These are phyloP conservation scores for Sporisorium graminicola DNA, from an alignment of 1,284 basidiomycete genomes.

Conservation along the genomic window DNA sequence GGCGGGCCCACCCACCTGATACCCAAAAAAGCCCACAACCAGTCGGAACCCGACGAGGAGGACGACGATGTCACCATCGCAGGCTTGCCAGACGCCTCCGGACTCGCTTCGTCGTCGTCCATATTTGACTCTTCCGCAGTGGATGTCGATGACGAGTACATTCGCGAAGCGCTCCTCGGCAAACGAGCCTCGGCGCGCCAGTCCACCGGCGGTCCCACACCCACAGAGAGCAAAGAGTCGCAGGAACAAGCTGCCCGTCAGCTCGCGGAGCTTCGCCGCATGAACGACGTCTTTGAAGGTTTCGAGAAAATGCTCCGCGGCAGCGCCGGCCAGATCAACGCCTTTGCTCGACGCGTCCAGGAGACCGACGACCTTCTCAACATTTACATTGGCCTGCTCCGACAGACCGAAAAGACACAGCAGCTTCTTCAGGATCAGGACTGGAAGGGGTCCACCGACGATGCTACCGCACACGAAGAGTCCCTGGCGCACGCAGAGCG, in stretches of 20 bases:
- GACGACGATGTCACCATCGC: constrained; percentile 39
- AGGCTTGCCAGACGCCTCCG: constrained; percentile 23
- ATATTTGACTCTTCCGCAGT: constrained; percentile 11
- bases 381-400: constrained; percentile 60
- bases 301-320: constrained; percentile 60
- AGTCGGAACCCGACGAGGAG: constrained; percentile 32
- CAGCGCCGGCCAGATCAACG: constrained; percentile 61
- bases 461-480: constrained; percentile 47
- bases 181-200: constrained; percentile 32
- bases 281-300: constrained; percentile 64
- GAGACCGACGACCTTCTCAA: constrained; percentile 64
- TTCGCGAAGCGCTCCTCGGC: constrained; percentile 48
- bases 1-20: constrained; percentile 43
- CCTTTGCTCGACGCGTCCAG: constrained; percentile 52
- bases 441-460: constrained; percentile 63
- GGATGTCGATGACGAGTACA: constrained; percentile 49
- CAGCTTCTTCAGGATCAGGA: constrained; percentile 54
- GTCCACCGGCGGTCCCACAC: constrained; percentile 33
- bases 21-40: constrained; percentile 27
- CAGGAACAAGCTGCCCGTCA: constrained; percentile 56
- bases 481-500: constrained; percentile 44
- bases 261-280: constrained; percentile 55
- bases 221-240: constrained; percentile 42
- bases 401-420: constrained; percentile 62
- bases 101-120: constrained; percentile 16